Base-by-base conservation (phyloP, 116 monocot species). In the Cymodocea nodosa region DNA sequence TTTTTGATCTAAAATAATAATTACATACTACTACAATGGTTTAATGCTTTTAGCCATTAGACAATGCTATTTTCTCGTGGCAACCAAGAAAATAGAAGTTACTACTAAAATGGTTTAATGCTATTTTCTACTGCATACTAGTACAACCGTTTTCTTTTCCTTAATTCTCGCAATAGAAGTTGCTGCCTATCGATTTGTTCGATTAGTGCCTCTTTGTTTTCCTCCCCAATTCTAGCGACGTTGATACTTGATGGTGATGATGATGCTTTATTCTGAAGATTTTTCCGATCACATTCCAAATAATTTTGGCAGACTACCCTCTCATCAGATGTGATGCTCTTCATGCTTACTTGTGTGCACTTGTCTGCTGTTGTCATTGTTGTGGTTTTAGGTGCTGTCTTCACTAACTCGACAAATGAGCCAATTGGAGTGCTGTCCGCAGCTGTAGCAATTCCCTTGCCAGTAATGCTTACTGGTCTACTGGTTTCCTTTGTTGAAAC, bases 401-500 rank as follows among this genome's bases (percentile, higher is more conserved):
- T 22, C 14, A 2, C 24, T 20, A 22, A 15, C 24, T 57, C 23
- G 57, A 4, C 5, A 2, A 22, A 22, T 57, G 57, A 23, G 22
- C 24, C 24, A 0, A 57, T 11, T 15, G 24, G 24, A 22, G 57
- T 57, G 15, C 24, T 24, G 20, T 22, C 13, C 12, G 14, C 14
- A 12, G 20, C 23, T 23, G 23, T 24, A 25, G 20, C 23, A 22
- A 22, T 57, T 35, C 34, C 36, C 35, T 34, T 35, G 17, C 37
- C 37, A 8, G 19, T 16, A 65, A 23, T 35, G 3, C 34, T 56
- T 11, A 10, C 34, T 15, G n/a, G n/a, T 13, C 44, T 17, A 35
- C 16, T 11, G 6, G 24, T 5, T 71, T 49, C 39, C 65, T 71
- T 68, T 20, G 19, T 37, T 64, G 73, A 77, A 71, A 48, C 74